phyloP scores from a whole-genome alignment of 495 filamentous ascomycete species.

The Sphaerosporella brunnea region DNA sequence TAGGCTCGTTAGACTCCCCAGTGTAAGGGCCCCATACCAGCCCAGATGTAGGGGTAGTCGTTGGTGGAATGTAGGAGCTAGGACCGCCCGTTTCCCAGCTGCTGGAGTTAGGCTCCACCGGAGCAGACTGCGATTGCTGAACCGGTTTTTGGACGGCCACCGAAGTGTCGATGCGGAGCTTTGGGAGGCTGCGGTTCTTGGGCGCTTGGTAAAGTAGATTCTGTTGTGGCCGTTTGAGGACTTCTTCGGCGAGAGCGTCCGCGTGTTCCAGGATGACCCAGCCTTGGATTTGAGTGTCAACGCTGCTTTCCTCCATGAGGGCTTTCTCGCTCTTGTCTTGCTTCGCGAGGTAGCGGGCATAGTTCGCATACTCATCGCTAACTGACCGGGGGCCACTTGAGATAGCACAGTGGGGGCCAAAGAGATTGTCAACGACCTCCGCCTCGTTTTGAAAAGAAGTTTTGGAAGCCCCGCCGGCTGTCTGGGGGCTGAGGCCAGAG shows the following conservation, averaged over 20 bases:
- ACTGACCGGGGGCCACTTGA: neutral
- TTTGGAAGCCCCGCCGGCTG: too few relatives aligned
- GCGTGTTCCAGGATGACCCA: neutral
- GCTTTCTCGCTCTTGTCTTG: too few relatives aligned
- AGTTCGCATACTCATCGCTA: neutral
- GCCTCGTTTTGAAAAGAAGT: neutral
- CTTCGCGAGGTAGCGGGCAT: neutral
- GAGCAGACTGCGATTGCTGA: too few relatives aligned
- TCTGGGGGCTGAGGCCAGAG: conserved; percentile 1
- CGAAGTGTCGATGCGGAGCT: neutral
- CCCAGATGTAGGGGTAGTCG: too few relatives aligned
- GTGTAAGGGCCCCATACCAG: too few relatives aligned
- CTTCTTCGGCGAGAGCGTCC: neutral
- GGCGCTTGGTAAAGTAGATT: neutral
- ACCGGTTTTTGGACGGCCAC: too few relatives aligned
- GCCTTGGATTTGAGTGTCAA: neutral
- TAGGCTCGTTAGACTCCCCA: too few relatives aligned
- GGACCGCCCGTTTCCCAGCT: too few relatives aligned
- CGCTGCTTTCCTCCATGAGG: neutral
- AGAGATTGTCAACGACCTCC: too few relatives aligned
- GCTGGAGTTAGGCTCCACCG: too few relatives aligned
- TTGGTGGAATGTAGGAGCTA: too few relatives aligned
- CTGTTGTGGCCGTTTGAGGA: neutral
- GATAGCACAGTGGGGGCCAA: neutral
- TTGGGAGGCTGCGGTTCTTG: neutral